phyloP scores from a whole-genome alignment of 169 alveolate genomes.

The Blepharisma undulans region DNA sequence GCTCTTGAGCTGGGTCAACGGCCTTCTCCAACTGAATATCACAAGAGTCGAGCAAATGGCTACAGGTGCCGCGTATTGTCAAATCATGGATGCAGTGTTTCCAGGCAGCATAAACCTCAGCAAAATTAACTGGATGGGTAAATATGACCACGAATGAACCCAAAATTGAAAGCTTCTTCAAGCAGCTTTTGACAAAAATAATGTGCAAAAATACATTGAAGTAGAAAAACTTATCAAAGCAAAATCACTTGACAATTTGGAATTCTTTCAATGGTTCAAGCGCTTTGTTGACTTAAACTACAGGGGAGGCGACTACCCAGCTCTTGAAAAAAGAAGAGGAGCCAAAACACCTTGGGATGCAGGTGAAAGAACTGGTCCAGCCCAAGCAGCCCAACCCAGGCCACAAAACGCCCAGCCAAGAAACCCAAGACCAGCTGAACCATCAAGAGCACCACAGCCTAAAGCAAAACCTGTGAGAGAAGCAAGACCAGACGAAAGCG shows the following conservation, averaged over 20 bases:
- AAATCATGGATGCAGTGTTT: constrained; percentile 91
- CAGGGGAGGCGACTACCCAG: constrained; percentile 31
- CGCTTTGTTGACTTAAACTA: constrained; percentile 87
- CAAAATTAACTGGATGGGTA: constrained; percentile 95
- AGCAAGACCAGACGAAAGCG: neutral
- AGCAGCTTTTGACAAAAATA: constrained; percentile 90
- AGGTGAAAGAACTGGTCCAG: neutral
- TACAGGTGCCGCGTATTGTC: constrained; percentile 95
- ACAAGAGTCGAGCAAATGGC: constrained; percentile 94
- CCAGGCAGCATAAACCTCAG: constrained; percentile 87
- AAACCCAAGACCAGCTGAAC: neutral
- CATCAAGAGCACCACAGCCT: neutral
- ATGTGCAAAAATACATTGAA: constrained; percentile 91
- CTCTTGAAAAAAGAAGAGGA: constrained; percentile 31
- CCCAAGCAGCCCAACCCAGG: neutral
- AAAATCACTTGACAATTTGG: constrained; percentile 95
- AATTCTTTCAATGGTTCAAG: constrained; percentile 97
- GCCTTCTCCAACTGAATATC: constrained; percentile 80
- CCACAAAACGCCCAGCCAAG: neutral
- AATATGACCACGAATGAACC: constrained; percentile 93
- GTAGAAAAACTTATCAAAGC: constrained; percentile 91
- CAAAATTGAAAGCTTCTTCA: constrained; percentile 94
- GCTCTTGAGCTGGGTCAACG: constrained; percentile 91
- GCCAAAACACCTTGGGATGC: constrained; percentile 40
- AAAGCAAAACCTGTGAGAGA: neutral